Conservation (phyloP, 495 filamentous ascomycete genomes). For the Endocarpon pusillum region DNA sequence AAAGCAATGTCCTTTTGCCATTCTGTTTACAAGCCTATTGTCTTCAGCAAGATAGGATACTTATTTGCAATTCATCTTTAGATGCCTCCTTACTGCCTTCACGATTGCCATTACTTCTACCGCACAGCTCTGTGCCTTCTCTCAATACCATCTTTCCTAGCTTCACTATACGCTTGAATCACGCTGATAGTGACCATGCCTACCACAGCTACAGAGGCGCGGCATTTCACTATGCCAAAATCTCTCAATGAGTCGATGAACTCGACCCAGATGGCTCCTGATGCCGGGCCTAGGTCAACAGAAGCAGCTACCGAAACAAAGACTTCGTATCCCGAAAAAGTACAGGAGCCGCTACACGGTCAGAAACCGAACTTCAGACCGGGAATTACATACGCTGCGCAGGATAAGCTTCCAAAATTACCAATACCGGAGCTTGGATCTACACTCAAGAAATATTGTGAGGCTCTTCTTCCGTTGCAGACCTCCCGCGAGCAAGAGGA, state of each 20-base stretch:
- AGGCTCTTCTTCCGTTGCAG: constrained; percentile 70
- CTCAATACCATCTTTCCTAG: constrained; percentile 59
- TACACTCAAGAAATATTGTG: constrained; percentile 65
- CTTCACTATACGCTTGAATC: constrained; percentile 51
- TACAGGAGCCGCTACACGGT: constrained; percentile 25
- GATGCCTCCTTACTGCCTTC: constrained; percentile 69
- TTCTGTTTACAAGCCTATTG: not conserved
- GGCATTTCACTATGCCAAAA: constrained; percentile 46
- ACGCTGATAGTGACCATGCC: constrained; percentile 33
- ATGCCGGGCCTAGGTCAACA: constrained; percentile 5
- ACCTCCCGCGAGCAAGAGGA: constrained; percentile 65
- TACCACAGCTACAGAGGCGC: constrained; percentile 27
- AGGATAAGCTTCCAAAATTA: constrained; percentile 78
- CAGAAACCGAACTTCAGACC: constrained; percentile 28
- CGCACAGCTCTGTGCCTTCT: constrained; percentile 69
- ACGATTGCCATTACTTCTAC: constrained; percentile 89
- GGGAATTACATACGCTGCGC: constrained; percentile 73
- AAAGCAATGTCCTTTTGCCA: no score
- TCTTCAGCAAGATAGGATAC: not conserved
- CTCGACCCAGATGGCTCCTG: constrained; percentile 12
- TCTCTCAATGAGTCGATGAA: constrained; percentile 50
- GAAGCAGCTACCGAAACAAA: constrained; percentile 20
- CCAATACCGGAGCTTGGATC: constrained; percentile 84
- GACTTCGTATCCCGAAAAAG: constrained; percentile 23
- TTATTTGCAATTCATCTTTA: constrained; percentile 5